Evolutionary conservation across 1,284 basidiomycete species (phyloP).

Genomic region (Ceratobasidium papillatum): DNA sequence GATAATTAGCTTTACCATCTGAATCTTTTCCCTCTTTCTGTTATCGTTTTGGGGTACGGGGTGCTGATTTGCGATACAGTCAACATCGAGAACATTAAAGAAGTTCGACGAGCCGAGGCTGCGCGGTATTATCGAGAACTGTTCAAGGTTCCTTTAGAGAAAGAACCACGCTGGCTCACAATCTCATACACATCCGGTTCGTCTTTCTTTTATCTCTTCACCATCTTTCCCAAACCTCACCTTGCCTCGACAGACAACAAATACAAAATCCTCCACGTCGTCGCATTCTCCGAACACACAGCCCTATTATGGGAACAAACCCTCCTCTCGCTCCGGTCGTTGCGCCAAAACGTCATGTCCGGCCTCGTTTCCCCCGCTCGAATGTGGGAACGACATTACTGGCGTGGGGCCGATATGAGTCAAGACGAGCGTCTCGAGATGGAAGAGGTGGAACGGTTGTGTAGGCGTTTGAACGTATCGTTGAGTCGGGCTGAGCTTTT

Average conservation of each 20-base stretch:
- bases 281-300: constrained; percentile 76
- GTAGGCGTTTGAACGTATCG: constrained; percentile 77
- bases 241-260: constrained; percentile 60
- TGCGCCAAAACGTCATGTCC: constrained; percentile 73
- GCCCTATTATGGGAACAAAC: constrained; percentile 75
- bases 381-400: constrained; percentile 85
- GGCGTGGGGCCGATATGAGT: constrained; percentile 74
- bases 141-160: constrained; percentile 69
- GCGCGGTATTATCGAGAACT: constrained; percentile 82
- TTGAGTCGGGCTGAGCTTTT: constrained; percentile 68
- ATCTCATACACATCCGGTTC: constrained; percentile 68
- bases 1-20: neutral
- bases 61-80: constrained; percentile 59
- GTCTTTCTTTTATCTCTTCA: neutral
- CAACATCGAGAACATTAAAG: constrained; percentile 89
- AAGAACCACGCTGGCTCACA: constrained; percentile 77
- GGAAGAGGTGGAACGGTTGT: constrained; percentile 78
- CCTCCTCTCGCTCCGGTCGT: constrained; percentile 64
- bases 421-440: constrained; percentile 73
- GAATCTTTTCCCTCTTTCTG: neutral
- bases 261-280: constrained; percentile 93
- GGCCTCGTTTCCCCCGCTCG: constrained; percentile 54
- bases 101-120: constrained; percentile 82
- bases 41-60: neutral
- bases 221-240: neutral